Percentiles rank a stretch among this genome's conserved stretches.
Conservation (phyloP, 2,329 filamentous ascomycete species). For the Pyricularia grisea region DNA sequence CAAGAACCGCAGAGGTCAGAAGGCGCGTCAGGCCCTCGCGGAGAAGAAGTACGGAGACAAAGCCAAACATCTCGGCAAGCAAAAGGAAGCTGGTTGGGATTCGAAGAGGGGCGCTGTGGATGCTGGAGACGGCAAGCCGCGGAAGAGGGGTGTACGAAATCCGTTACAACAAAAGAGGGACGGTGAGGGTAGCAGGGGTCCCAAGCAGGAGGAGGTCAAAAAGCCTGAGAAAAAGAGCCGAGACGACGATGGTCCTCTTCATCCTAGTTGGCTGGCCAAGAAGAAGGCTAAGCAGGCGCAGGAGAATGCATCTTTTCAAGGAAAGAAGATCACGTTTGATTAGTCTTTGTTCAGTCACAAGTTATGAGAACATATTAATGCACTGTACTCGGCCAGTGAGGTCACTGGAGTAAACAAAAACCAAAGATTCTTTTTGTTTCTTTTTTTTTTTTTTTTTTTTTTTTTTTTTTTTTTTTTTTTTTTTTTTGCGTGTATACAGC, state of each 20-base stretch:
- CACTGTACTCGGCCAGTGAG: neutral
- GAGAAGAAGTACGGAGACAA: slow-evolving; percentile 69
- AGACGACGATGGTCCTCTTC: slow-evolving; percentile 35
- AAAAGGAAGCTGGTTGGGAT: slow-evolving; percentile 43
- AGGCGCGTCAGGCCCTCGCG: slow-evolving; percentile 67
- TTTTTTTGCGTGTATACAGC: neutral
- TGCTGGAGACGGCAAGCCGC: slow-evolving; percentile 33
- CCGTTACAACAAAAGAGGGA: slow-evolving; percentile 17
- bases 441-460: too few species aligned
- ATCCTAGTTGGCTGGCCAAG: slow-evolving; percentile 57
- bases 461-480: too few species aligned
- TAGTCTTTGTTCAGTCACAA: slow-evolving; percentile 1
- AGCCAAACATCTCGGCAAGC: slow-evolving; percentile 53
- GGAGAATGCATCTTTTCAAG: slow-evolving; percentile 41
- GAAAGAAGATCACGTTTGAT: slow-evolving; percentile 51
- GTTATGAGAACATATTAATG: neutral
- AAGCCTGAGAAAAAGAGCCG: slow-evolving; percentile 11
- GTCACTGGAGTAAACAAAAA: neutral
- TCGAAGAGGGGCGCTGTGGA: slow-evolving; percentile 44
- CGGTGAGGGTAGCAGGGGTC: slow-evolving; percentile 3
- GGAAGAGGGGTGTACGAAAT: slow-evolving; percentile 39
- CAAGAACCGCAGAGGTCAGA: slow-evolving; percentile 67
- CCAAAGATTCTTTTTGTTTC: neutral
- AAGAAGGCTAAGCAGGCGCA: slow-evolving; percentile 51
- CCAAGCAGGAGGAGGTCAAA: slow-evolving; percentile 8